phyloP scores from a whole-genome alignment of 2,329 filamentous ascomycete species.

The Aspergillus candidus region DNA sequence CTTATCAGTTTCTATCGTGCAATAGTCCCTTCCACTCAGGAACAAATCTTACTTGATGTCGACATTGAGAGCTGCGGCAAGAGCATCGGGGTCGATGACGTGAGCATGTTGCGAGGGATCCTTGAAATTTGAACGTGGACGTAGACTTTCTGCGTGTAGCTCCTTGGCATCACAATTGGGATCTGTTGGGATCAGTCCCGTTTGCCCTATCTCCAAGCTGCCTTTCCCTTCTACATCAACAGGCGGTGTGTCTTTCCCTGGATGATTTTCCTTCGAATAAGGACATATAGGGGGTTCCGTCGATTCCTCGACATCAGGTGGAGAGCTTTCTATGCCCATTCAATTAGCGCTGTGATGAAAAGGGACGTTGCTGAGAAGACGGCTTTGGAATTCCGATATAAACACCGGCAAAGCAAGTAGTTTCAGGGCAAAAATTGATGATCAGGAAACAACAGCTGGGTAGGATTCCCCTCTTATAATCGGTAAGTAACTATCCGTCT shows the following conservation, averaged over 20 bases:
- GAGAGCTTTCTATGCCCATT: constrained; percentile 36
- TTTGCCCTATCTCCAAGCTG: constrained; percentile 13
- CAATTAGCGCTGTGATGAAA: constrained; percentile 20
- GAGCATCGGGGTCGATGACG: constrained; percentile 15
- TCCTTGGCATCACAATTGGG: constrained; percentile 1
- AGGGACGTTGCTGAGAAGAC: neutral
- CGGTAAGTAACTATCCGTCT: too few species aligned
- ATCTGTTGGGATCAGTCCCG: neutral
- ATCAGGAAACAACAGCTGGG: too few species aligned
- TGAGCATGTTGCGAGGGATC: constrained; percentile 19
- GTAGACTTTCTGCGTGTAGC: constrained; percentile 2
- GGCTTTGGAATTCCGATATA: neutral
- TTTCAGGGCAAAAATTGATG: too few species aligned
- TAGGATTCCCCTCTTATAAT: too few species aligned
- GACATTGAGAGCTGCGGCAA: constrained; percentile 18
- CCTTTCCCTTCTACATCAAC: constrained; percentile 14
- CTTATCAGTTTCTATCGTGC: too few species aligned
- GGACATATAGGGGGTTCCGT: constrained; percentile 36
- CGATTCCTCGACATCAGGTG: constrained; percentile 38
- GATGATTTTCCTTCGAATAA: constrained; percentile 22
- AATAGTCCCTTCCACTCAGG: neutral
- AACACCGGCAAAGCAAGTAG: neutral
- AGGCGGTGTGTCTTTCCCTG: constrained; percentile 15
- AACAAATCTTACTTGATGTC: constrained; percentile 18
- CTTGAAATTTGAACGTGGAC: neutral